Percentiles rank a stretch among this genome's conserved stretches.
Evolutionary conservation across 2,329 filamentous ascomycete species (phyloP).

Genomic region (Cladosporium colombiae): DNA sequence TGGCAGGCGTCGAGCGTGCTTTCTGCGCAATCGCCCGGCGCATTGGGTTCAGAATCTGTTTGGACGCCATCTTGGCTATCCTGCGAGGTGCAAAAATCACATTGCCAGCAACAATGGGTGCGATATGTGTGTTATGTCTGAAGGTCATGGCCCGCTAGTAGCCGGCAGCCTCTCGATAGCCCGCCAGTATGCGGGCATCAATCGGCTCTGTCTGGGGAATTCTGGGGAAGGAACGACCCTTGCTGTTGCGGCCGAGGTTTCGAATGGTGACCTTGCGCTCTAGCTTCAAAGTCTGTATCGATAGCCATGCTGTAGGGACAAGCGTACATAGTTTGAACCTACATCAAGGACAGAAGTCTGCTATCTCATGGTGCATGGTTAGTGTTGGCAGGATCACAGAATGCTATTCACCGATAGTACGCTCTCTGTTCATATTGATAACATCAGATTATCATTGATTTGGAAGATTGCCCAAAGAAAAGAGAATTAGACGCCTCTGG

Average conservation of each 20-base stretch:
- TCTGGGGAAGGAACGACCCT: slow-evolving; percentile 5
- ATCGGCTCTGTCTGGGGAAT: not conserved
- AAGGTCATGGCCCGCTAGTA: slow-evolving; percentile 3
- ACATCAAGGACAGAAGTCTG: not conserved
- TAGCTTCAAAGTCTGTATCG: too few relatives aligned
- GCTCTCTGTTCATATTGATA: not conserved
- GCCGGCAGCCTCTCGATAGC: not conserved
- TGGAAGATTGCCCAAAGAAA: too few relatives aligned
- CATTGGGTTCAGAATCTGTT: slow-evolving; percentile 6
- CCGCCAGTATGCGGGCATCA: not conserved
- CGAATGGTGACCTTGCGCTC: not conserved
- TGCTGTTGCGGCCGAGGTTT: not conserved
- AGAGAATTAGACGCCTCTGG: too few relatives aligned
- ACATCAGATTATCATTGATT: too few relatives aligned
- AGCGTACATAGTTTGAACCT: too few relatives aligned
- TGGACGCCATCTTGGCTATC: slow-evolving; percentile 19
- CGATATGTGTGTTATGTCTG: slow-evolving; percentile 5
- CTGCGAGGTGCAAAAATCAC: not conserved
- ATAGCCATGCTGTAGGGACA: too few relatives aligned
- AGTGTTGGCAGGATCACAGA: not conserved
- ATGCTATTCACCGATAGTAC: not conserved
- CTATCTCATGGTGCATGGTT: not conserved
- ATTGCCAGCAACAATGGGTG: slow-evolving; percentile 10
- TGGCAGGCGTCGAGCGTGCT: not conserved
- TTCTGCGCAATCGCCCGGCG: not conserved